Base-by-base conservation (phyloP, 2,329 filamentous ascomycete species). In the Polychaeton citri region DNA sequence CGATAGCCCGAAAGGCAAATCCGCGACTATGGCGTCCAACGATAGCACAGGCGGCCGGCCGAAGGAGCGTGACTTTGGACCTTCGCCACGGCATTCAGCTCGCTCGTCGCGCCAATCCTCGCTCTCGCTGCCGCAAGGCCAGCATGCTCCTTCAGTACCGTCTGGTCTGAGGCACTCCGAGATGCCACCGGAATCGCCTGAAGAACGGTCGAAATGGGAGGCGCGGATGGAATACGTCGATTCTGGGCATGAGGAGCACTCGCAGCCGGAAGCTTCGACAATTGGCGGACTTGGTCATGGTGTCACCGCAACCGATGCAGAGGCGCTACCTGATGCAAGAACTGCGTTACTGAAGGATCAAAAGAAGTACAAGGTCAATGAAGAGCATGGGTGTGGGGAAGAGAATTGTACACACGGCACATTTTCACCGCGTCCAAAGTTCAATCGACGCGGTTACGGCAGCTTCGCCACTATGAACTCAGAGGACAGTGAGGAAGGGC, bases 321-420 rank as follows among this genome's bases (percentile, higher is more conserved):
- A 48, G 17, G 33, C 17, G 8, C 31, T 10, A 34, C 52, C 57
- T 3, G 58, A 55, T 17, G 55, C 53, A 16, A 58, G 56, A 20
- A 55, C 62, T 12, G 50, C 55, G 15, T 43, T 67, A 35, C 47
- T 65, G 34, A 52, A 51, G 31, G 51, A 60, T 32, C 48, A 58
- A 26, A 49, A 43, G 33, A 45, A 45, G 28, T 44, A 40, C 36
- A 26, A 43, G 16, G 32, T 45, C 12, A 38, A 43, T 7, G 20
- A 28, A 12, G 30, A 38, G 19, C 47, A 51, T 19, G 48, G 47
- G 19, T 54, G 47, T 35, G 57, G 54, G 13, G 49, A 47, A 9
- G 47, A 52, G n/a, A 43, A 53, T 26, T 84, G 78, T 62, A 69
- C 71, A 48, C 80, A 90, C 60, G 83, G 82, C 47, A 81, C 81